Percentiles rank a stretch among this genome's conserved stretches.
Conservation (phyloP, 805 yeast genomes). For the Pichia pseudocactophila region DNA sequence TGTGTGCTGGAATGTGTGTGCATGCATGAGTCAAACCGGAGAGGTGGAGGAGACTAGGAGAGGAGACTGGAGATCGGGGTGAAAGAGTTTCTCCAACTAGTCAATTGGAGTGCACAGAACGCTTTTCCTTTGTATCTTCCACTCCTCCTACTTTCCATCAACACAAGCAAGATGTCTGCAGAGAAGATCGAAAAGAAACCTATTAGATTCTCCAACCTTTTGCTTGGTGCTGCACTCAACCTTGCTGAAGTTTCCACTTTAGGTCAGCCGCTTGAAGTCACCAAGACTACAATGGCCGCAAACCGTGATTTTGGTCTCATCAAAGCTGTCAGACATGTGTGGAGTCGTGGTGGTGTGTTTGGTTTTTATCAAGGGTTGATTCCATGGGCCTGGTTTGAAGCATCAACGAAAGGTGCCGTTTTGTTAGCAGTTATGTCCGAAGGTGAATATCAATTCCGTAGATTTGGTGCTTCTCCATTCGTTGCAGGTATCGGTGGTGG, state of each 20-base stretch:
- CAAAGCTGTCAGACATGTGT: slow-evolving; percentile 64
- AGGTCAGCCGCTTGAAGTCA: slow-evolving; percentile 95
- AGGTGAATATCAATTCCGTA: slow-evolving; percentile 69
- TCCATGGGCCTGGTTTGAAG: slow-evolving; percentile 99
- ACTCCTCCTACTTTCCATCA: neutral
- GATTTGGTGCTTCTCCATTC: slow-evolving; percentile 60
- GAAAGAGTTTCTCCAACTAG: too few species aligned
- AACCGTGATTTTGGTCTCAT: slow-evolving; percentile 64
- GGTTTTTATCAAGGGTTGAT: slow-evolving; percentile 97
- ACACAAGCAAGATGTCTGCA: neutral
- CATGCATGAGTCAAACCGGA: too few species aligned
- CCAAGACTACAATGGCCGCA: slow-evolving; percentile 98
- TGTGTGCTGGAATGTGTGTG: too few species aligned
- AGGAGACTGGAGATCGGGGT: too few species aligned
- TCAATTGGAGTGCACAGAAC: too few species aligned
- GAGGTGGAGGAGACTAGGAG: too few species aligned
- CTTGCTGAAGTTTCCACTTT: slow-evolving; percentile 87
- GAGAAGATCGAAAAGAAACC: slow-evolving; percentile 58
- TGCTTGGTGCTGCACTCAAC: slow-evolving; percentile 89
- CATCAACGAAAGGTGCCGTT: slow-evolving; percentile 98
- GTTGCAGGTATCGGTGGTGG: slow-evolving; percentile 93
- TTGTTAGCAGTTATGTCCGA: slow-evolving; percentile 87
- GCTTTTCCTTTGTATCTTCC: too few species aligned
- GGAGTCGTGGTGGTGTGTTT: slow-evolving; percentile 86
- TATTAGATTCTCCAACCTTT: slow-evolving; percentile 78